Percentiles rank a stretch among this genome's conserved stretches.
These are phyloP conservation scores for Solanum virginianum DNA, from an alignment of 257 asterid species.

Conservation along the genomic window DNA sequence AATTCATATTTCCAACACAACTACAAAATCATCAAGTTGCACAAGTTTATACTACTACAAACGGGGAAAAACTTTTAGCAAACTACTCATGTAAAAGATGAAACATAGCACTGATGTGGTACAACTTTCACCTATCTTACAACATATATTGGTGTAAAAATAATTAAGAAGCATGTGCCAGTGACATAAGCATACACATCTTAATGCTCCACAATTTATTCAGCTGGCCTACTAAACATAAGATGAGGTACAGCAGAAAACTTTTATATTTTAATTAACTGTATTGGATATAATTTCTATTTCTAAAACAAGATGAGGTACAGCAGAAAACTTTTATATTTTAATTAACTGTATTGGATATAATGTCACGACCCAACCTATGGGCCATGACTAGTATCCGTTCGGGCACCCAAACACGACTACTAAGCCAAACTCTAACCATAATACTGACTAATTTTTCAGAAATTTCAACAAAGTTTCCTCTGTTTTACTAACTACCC, in stretches of 20 bases:
- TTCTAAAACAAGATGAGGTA: neutral
- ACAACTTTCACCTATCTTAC: neutral
- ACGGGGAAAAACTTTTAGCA: neutral
- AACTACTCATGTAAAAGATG: neutral
- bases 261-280: neutral
- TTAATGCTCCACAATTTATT: neutral
- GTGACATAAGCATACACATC: neutral
- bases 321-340: neutral
- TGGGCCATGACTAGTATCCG: no score
- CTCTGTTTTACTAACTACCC: no score
- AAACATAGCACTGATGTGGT: neutral
- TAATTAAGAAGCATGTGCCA: neutral
- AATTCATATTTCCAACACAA: no score
- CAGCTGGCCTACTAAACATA: neutral
- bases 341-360: neutral
- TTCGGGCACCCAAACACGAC: no score
- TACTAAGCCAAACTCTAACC: no score
- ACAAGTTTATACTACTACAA: constrained; percentile 2
- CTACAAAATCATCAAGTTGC: constrained; percentile 34
- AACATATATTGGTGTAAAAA: neutral
- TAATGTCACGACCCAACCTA: no score
- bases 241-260: neutral
- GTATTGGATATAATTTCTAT: neutral
- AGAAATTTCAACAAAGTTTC: no score
- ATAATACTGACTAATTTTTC: no score